Percentiles rank a stretch among this genome's conserved stretches.
Evolutionary conservation across 192 early-diverging fungal genomes (phyloP).

Genomic region (Entomortierella lignicola): DNA sequence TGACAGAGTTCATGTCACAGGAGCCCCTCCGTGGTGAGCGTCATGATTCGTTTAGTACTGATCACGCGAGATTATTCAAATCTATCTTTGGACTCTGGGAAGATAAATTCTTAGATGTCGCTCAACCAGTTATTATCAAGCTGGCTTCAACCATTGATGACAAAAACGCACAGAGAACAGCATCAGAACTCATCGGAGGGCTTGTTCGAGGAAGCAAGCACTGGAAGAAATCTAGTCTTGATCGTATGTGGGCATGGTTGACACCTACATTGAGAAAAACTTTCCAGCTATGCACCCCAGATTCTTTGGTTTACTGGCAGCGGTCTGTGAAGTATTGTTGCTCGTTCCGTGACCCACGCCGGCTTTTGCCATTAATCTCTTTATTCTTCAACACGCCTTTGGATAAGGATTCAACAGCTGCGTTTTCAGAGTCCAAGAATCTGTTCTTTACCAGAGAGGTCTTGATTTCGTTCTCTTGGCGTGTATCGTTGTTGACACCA

Average conservation of each 20-base stretch:
- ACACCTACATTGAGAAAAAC: conserved; percentile 70
- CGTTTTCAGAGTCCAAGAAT: conserved; percentile 88
- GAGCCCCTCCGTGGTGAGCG: conserved; percentile 71
- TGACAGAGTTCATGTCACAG: conserved; percentile 72
- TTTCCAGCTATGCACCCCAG: conserved; percentile 75
- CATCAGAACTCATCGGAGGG: conserved; percentile 82
- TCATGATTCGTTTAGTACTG: conserved; percentile 73
- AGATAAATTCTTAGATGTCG: conserved; percentile 63
- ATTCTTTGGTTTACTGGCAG: conserved; percentile 84
- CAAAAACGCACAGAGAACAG: conserved; percentile 84
- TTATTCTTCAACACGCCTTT: conserved; percentile 71
- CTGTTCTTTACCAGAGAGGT: conserved; percentile 73
- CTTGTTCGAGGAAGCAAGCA: conserved; percentile 90
- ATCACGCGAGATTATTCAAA: conserved; percentile 72
- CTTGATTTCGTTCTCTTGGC: conserved; percentile 77
- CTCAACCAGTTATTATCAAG: conserved; percentile 66
- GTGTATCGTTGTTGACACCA: conserved; percentile 60
- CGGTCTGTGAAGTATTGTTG: conserved; percentile 70
- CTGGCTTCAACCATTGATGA: conserved; percentile 69
- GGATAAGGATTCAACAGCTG: conserved; percentile 82
- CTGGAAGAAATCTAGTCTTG: conserved; percentile 67
- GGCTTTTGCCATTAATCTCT: conserved; percentile 80
- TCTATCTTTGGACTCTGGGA: conserved; percentile 80
- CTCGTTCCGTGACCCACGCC: conserved; percentile 81
- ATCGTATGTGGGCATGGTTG: conserved; percentile 78